Evolutionary conservation across 2,329 filamentous ascomycete genomes (phyloP).

Genomic region (Daldinia sp.): DNA sequence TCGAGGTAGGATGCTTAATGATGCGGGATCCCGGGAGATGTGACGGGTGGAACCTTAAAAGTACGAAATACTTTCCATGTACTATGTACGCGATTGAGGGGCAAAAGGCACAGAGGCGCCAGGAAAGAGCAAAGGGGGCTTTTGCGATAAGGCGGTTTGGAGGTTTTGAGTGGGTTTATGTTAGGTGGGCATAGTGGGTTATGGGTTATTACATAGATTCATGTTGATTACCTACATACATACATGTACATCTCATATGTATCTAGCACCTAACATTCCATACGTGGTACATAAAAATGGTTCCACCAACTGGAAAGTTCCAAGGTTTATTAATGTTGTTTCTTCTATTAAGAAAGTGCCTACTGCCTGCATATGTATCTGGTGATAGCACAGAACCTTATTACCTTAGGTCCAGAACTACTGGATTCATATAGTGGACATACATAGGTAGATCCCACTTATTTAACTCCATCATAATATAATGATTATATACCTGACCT

Average conservation of each 20-base stretch:
- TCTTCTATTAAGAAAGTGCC: not conserved
- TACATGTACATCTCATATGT: too few species aligned
- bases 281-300: too few species aligned
- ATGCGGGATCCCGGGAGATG: conserved; percentile 43
- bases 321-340: not conserved
- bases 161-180: not conserved
- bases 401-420: not conserved
- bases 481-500: too few species aligned
- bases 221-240: too few species aligned
- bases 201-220: not conserved
- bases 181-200: conserved; percentile 3
- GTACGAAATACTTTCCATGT: conserved; percentile 36
- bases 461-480: not conserved
- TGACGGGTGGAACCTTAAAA: conserved; percentile 36
- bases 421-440: not conserved
- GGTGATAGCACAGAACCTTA: too few species aligned
- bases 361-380: not conserved
- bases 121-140: conserved; percentile 7
- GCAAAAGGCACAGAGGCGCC: not conserved
- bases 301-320: too few species aligned
- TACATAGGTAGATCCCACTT: not conserved
- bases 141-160: conserved; percentile 7
- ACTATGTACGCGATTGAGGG: conserved; percentile 32
- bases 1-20: conserved; percentile 23
- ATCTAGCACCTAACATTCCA: too few species aligned